Evolutionary conservation across 2,329 filamentous ascomycete species (phyloP), one percentile per base, ranked within the genome.

Genomic region (Claviceps pazoutovae): DNA sequence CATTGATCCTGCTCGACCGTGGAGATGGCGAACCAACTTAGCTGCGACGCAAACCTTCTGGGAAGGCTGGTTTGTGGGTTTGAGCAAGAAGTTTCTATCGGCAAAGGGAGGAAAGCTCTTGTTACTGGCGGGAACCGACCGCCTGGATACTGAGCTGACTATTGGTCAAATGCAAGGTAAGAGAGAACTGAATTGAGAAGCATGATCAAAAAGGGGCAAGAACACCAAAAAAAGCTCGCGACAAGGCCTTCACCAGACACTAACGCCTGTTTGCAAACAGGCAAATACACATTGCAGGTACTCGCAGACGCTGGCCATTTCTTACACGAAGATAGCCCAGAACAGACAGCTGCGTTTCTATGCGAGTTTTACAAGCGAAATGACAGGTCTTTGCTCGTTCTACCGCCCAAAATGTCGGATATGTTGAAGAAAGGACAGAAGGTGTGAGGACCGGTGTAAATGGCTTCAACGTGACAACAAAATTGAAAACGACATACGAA

Each of bases 271-370:
- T 34, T 11, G 3, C 9, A 34, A 34, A 34, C 14, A 81, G 84
- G 90, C 5, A 97, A 97, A 74, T 98, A 97, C 64, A 89, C 95
- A 53, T 73, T 98, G 46, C 87, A 95, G 59, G 90, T 98, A 6
- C 86, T 97, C 60, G 90, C 93, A 0, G 88, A 95, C 64, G 89
- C 93, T 1, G 93, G 93, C 0, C 93, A 98, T 66, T 98, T 98
- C 62, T 82, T 98, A 52, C 93, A 98, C 58, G 93, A 98, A 66
- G 93, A 98, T 65, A 78, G 91, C 48, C 90, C 93, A 0, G 86
- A 89, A 62, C 94, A 91, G 72, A 94, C 86, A 44, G 93, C 93
- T 0, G 75, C 85, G 59, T 78, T 88, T 8, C 71, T 97, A 49
- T 86, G 86, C 1, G 93, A 98, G 64, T 97, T 98, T 64, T 91